Conservation (phyloP, 2,329 filamentous ascomycete species). For the Phialocephala sp. region DNA sequence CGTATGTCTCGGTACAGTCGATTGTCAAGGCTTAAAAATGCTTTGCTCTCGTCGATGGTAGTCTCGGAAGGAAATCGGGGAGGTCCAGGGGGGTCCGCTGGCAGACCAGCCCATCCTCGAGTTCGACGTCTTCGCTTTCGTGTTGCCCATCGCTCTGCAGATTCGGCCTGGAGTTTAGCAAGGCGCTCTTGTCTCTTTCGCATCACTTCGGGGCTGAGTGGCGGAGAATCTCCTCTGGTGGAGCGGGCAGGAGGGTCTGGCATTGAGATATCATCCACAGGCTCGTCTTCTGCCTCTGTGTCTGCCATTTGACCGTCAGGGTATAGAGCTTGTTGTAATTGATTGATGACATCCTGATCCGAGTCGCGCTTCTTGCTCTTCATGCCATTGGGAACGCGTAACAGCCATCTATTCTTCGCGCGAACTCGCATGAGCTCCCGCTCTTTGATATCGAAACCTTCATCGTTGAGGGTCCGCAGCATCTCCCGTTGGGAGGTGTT, state of each 20-base stretch:
- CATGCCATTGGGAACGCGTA: conserved; percentile 66
- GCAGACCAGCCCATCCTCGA: conserved; percentile 69
- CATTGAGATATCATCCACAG: conserved; percentile 38
- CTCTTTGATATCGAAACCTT: conserved; percentile 76
- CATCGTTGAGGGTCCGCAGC: conserved; percentile 69
- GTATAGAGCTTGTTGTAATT: conserved; percentile 43
- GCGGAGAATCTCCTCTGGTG: conserved; percentile 40
- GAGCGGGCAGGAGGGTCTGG: conserved; percentile 28
- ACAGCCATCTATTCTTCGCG: conserved; percentile 69
- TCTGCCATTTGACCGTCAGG: conserved; percentile 40
- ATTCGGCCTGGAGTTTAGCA: conserved; percentile 61
- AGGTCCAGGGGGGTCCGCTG: conserved; percentile 69
- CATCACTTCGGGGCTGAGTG: conserved; percentile 52
- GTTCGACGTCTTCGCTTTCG: conserved; percentile 73
- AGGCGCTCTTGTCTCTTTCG: conserved; percentile 60
- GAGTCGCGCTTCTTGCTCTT: conserved; percentile 48
- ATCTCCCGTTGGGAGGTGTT: conserved; percentile 78
- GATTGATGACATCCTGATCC: conserved; percentile 43
- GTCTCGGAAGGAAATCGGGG: conserved; percentile 83
- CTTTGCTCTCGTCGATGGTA: conserved; percentile 79
- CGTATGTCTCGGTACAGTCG: conserved; percentile 68
- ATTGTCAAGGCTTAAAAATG: conserved; percentile 68
- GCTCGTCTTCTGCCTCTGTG: conserved; percentile 37
- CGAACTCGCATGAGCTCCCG: conserved; percentile 74
- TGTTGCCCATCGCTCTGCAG: conserved; percentile 64